phyloP scores from a whole-genome alignment of 164 flowering plant species.

The Sedum album region DNA sequence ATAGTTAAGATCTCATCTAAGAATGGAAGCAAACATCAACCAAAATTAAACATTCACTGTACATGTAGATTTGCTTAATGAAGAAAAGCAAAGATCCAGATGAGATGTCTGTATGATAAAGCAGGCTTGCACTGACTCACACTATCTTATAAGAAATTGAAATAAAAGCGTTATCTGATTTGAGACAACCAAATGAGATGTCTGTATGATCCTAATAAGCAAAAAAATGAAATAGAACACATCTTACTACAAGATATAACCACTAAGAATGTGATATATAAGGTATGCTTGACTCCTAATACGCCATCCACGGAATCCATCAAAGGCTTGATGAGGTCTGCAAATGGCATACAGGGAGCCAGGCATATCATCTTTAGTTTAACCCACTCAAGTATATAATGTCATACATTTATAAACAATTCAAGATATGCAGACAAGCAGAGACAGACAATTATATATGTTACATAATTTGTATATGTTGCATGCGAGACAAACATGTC shows the following conservation, averaged over 20 bases:
- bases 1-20: no score
- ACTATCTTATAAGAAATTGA: no score
- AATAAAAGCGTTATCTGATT: no score
- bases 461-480: not conserved
- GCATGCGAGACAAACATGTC: not conserved
- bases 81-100: no score
- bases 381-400: not conserved
- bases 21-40: no score
- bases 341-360: constrained; percentile 14
- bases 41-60: no score
- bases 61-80: no score
- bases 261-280: not conserved
- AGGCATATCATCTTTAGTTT: not conserved
- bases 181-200: not conserved
- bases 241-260: not conserved
- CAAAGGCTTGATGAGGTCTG: constrained; percentile 9
- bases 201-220: not conserved
- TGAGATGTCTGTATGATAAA: no score
- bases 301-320: constrained; percentile 11
- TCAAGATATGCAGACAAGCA: not conserved
- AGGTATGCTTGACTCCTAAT: constrained; percentile 11
- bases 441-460: no score
- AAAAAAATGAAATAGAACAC: not conserved
- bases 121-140: no score
- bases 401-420: not conserved